Evolutionary conservation across 2,329 filamentous ascomycete species (phyloP).

Genomic region (Penicillium sumatraense): DNA sequence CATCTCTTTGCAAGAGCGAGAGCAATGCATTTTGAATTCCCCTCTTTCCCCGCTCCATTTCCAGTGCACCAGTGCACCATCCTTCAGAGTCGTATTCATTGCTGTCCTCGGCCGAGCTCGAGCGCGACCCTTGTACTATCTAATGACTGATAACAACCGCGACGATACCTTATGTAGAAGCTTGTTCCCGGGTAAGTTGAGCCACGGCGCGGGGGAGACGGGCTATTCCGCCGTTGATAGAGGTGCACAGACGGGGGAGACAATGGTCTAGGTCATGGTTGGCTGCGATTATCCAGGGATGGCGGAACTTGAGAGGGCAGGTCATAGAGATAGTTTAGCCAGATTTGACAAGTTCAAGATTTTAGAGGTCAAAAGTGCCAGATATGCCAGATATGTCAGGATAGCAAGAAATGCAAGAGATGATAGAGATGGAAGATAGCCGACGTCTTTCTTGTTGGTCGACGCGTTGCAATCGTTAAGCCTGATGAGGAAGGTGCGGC

Average conservation of each 20-base stretch:
- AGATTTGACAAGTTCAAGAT: neutral
- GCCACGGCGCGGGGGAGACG: neutral
- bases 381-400: neutral
- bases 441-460: neutral
- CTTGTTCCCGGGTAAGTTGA: neutral
- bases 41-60: neutral
- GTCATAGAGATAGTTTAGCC: neutral
- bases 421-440: neutral
- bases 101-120: neutral
- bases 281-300: neutral
- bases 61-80: too few relatives aligned
- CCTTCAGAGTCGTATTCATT: neutral
- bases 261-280: neutral
- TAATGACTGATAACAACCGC: slow-evolving; percentile 7
- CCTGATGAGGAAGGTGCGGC: slow-evolving; percentile 2
- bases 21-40: slow-evolving; percentile 4
- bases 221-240: neutral
- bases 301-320: neutral
- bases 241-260: neutral
- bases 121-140: neutral
- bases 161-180: slow-evolving; percentile 5
- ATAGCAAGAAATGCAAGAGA: too few relatives aligned
- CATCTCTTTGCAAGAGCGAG: neutral
- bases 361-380: neutral
- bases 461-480: neutral